Base-by-base conservation (phyloP, 108 stramenopile genomes). In the Stephanodiscus minutulus region DNA sequence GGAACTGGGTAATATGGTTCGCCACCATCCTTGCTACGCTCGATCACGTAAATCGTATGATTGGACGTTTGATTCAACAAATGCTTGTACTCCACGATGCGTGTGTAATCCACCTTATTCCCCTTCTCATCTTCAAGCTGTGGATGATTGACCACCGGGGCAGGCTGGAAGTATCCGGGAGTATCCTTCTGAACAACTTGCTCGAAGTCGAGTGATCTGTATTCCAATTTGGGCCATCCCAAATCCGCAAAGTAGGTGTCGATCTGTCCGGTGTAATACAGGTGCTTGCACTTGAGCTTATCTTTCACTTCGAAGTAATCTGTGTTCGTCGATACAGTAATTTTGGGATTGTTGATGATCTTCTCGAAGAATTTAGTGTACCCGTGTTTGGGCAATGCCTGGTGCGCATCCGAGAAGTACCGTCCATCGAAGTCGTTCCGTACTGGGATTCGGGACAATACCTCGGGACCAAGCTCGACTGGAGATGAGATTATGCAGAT, bases 1-100 rank as follows among this genome's bases (percentile, higher is more conserved):
- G 93, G 93, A 10, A 94, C 88, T 13, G 93, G 93, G 67, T 94
- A 94, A 72, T 92, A 94, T 17, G 89, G 88, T 33, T 91, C 90
- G 18, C 90, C 90, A 0, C 58, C 83, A 62, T 85, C 87, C 31
- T 69, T 87, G 33, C 81, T 82, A 24, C 77, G 74, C 58, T 88
- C 87, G 62, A 82, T 69, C 39, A 89, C 83, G 54, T 81, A 58
- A 27, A 89, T 72, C 12, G 85, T 88, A 60, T 89, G 75, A 44
- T 75, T 53, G 9, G 87, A 88, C 24, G 79, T 82, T 67, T 91
- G 93, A 62, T 90, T 80, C 44, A 85, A 66, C 17, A 88, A 76
- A 68, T 94, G 93, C 73, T 94, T 94, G 77, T 88, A 88, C 57
- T 91, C 90, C 25, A 88, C 87, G 63, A 87, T 79, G 13, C 77